Evolutionary conservation across 805 yeast genomes (phyloP).

Genomic region (Starmerella etchellsii): DNA sequence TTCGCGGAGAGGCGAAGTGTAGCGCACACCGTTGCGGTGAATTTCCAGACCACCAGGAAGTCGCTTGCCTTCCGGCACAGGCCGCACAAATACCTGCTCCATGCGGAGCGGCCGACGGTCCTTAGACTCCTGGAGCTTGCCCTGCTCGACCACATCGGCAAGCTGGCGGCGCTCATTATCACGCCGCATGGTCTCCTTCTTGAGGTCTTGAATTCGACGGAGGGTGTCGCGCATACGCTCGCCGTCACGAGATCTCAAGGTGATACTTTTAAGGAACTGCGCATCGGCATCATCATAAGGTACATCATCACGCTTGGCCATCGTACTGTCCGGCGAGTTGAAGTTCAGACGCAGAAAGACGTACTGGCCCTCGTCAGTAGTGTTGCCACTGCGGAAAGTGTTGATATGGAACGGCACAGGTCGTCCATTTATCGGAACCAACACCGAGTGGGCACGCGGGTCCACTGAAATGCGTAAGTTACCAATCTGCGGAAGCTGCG

Average conservation of each 20-base stretch:
- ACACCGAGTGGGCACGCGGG: conserved; percentile 71
- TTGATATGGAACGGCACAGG: conserved; percentile 97
- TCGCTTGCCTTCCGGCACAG: conserved; percentile 95
- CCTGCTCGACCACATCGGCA: conserved; percentile 92
- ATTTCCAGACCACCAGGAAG: conserved; percentile 80
- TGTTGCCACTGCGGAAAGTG: conserved; percentile 85
- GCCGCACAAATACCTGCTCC: conserved; percentile 82
- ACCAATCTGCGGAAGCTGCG: conserved; percentile 78
- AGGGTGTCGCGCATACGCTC: conserved; percentile 83
- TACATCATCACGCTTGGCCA: conserved; percentile 55
- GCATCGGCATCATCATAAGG: conserved; percentile 89
- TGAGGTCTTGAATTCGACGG: conserved; percentile 80
- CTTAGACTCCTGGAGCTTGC: conserved; percentile 65
- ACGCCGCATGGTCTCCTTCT: conserved; percentile 79
- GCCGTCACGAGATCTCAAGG: conserved; percentile 79
- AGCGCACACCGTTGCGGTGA: conserved; percentile 92
- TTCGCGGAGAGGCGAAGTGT: conserved; percentile 74
- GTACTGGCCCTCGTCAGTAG: conserved; percentile 91
- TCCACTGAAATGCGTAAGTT: conserved; percentile 83
- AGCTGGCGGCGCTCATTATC: conserved; percentile 82
- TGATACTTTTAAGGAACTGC: conserved; percentile 72
- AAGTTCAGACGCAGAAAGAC: conserved; percentile 83
- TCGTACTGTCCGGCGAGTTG: conserved; percentile 84
- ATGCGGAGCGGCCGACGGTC: conserved; percentile 76
- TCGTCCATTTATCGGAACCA: conserved; percentile 84